A percentile compares a stretch with the other conserved stretches of the same genome.
Evolutionary conservation across 2,329 filamentous ascomycete genomes (phyloP).

Genomic region (Periconia sp.): DNA sequence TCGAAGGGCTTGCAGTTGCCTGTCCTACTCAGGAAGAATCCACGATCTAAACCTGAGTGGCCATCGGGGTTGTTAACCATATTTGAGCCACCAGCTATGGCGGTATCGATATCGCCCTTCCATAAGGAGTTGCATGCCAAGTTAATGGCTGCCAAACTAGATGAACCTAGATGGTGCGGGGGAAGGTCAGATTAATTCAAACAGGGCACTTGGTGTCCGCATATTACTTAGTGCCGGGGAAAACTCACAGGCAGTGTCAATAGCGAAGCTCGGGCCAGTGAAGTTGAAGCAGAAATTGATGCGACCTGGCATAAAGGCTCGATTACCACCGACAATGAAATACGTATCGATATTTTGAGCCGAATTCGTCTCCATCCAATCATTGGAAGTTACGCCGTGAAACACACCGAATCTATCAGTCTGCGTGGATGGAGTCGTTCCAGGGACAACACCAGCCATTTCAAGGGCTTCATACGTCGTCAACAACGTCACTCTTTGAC

Average conservation of each 20-base stretch:
- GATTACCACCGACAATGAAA: constrained; percentile 53
- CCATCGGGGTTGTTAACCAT: constrained; percentile 30
- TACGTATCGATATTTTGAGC: constrained; percentile 52
- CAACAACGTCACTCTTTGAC: constrained; percentile 16
- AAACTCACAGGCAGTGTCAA: constrained; percentile 15
- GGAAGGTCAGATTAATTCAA: too few relatives aligned
- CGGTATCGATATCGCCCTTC: constrained; percentile 17
- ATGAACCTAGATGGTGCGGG: too few relatives aligned
- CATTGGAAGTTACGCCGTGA: constrained; percentile 35
- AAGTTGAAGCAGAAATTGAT: constrained; percentile 42
- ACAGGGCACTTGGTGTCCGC: too few relatives aligned
- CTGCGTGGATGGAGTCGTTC: constrained; percentile 27
- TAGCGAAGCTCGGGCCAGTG: constrained; percentile 14
- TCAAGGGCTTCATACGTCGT: constrained; percentile 26
- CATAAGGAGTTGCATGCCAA: constrained; percentile 22
- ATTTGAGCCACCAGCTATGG: constrained; percentile 26
- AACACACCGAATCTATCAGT: constrained; percentile 30
- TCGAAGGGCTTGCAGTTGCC: constrained; percentile 32
- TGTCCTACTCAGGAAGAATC: too few relatives aligned
- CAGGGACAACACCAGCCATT: constrained; percentile 21
- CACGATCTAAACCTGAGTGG: constrained; percentile 37
- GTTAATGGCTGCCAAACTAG: constrained; percentile 21
- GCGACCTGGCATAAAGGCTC: constrained; percentile 56
- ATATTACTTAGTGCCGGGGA: too few relatives aligned
- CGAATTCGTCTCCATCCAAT: constrained; percentile 25